Evolutionary conservation across 2,329 filamentous ascomycete species (phyloP).

Genomic region (Geosmithia morbida): DNA sequence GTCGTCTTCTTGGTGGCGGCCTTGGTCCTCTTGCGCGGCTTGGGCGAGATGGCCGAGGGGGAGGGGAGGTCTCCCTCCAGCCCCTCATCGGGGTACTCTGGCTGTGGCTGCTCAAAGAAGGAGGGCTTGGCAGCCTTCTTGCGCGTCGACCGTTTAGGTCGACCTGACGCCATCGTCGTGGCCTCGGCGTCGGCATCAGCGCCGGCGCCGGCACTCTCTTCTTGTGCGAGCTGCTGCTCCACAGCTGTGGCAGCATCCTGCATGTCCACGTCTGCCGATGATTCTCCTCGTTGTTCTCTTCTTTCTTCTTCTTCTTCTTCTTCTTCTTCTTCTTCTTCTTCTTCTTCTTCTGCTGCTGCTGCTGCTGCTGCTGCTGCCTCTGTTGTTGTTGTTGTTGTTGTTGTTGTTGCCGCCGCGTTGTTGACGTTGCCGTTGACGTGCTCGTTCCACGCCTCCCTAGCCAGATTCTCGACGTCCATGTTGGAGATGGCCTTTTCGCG

Average conservation of each 20-base stretch:
- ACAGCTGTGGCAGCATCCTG: constrained; percentile 3
- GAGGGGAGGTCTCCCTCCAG: constrained; percentile 13
- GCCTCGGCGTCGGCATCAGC: constrained; percentile 2
- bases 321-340: not conserved
- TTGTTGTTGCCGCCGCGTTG: not conserved
- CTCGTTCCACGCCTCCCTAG: constrained; percentile 19
- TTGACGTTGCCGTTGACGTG: constrained; percentile 13
- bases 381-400: too few species aligned
- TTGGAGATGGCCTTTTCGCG: not conserved
- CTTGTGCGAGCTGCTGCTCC: constrained; percentile 1
- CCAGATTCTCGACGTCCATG: constrained; percentile 14
- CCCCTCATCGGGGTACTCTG: not conserved
- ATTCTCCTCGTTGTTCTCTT: too few species aligned
- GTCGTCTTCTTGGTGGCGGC: constrained; percentile 11
- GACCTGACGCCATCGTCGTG: constrained; percentile 1
- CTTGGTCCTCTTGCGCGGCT: constrained; percentile 14
- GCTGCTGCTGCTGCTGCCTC: too few species aligned
- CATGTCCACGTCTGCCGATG: constrained; percentile 3
- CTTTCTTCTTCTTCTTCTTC: too few species aligned
- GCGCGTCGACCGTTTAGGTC: constrained; percentile 17
- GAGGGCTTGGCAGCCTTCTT: constrained; percentile 33
- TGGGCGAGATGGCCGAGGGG: constrained; percentile 15
- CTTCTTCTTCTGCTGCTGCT: not conserved
- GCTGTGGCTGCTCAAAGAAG: constrained; percentile 19
- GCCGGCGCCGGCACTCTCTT: constrained; percentile 2